Base-by-base conservation (phyloP, 208 protist genomes). In the Zelonia costaricensis region DNA sequence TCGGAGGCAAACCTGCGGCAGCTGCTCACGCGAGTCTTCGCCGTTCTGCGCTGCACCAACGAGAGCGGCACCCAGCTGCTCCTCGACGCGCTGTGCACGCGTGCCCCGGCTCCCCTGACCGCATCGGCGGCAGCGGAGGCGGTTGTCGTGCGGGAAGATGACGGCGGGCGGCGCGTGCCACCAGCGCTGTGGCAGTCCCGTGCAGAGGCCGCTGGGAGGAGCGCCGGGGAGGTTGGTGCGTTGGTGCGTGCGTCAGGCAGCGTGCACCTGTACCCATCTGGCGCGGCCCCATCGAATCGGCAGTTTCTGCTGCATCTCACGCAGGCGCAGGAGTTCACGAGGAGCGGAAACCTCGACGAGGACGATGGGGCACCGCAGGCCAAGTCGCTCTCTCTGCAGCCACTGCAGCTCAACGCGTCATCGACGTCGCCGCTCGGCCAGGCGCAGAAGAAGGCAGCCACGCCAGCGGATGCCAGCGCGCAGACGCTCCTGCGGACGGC, bases 11-110 rank as follows among this genome's bases (percentile, higher is more conserved):
- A 18, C 13, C 53, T 81, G 30, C 60, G 13, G 10, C 58, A 62
- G 15, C 51, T 84, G 13, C 25, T 88, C 16, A 48, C 79, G 15
- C 64, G 36, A 27, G 71, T 74, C 9, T 73, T 85, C 20, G 58
- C 62, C 0, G 47, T 69, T 4, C 47, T 89, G 0, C 2, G 12
- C 9, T 57, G 40, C 56, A 89, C 71, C 31, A 82, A 82, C 56
- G 63, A 80, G 20, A 51, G 31, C 25, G 82, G 82, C 22, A 43
- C 78, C 4, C 67, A 65, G 12, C 0, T 33, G n/a, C 1, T 81
- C 12, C 36, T 84, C 18, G 76, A 82, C 31, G 73, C 65, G 22
- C 61, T 82, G n/a, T 82, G 71, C 43, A 78, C 66, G 3, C 66
- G 39, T 22, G 28, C 40, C 31, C 60, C 59, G 13, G 31, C 40